Base-by-base conservation (phyloP, 495 filamentous ascomycete species). In the Penicillium robsamsonii region DNA sequence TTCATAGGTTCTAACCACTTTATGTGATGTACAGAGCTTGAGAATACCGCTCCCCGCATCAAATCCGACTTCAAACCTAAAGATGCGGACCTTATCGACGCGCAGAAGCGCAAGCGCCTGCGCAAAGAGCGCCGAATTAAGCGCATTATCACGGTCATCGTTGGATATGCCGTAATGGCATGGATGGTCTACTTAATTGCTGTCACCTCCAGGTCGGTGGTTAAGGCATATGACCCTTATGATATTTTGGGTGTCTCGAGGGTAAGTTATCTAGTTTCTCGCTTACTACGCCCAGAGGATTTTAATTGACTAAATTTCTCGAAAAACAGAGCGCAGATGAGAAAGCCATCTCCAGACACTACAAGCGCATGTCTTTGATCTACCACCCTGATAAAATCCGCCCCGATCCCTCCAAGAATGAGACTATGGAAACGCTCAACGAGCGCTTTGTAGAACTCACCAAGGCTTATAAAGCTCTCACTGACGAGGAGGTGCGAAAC, bases 401-500 rank as follows among this genome's bases (percentile, higher is more conserved):
- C 63, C 86, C 86, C 5, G 89, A 97, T 62, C 81, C 89, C 29
- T 74, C 84, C 56, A 91, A 88, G 71, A 98, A 98, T 72, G 85
- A 96, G 72, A 98, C 94, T 17, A 68, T 88, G 29, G 92, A 98
- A 55, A 77, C 74, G 46, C 80, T 97, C 53, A 97, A 92, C 67
- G 82, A 91, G 40, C 81, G 87, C 62, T 98, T 91, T 76, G 92
- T 96, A 35, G 92, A 98, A 63, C 78, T 97, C 56, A 90, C 90
- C 47, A 97, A 98, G 77, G 94, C 94, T 5, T 97, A 96, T 80
- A 97, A 97, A 73, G 87, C 95, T 8, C 79, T 98, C 42, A 97
- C 95, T 9, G 94, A 98, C 64, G 94, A 97, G 71, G 94, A 97
- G 38, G 81, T 97, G 43, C 88, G 95, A 48, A 95, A 96, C 71